Base-by-base conservation (phyloP, 768 basidiomycete genomes). In the Coprinopsis sp. region DNA sequence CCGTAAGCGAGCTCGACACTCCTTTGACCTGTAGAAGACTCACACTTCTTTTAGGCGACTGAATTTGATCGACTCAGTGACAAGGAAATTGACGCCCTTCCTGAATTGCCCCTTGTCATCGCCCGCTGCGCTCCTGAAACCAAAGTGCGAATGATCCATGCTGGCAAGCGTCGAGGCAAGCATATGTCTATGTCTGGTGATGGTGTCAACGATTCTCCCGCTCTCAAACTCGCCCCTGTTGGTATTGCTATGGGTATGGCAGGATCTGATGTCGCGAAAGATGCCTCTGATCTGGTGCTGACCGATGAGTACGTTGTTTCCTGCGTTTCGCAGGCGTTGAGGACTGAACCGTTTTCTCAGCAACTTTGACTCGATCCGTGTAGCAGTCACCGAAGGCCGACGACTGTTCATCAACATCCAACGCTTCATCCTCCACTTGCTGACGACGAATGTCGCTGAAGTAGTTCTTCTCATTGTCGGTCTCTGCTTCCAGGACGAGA, bases 311-410 rank as follows among this genome's bases (percentile, higher is more conserved):
- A 49, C 42, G 63, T 54, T 12, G 6, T 13, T 29, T 4, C 33
- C 34, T 11, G 19, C 18, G 18, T 38, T 16, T 4, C n/a, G 14
- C 18, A 23, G 19, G 13, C 8, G 6, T 40, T 31, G 5, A 4
- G 14, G 19, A 19, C 36, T 31, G 51, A 14, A 33, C 29, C 33
- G 5, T 23, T 33, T 12, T n/a, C 18, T 4, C 31, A 69, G 68
- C 57, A 79, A 81, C 61, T 81, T 82, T 56, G 73, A 77, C 33
- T 78, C 78, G 14, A 81, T 82, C 51, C 69, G 72, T n/a, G 70
- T 75, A 40, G 79, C 79, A 3, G 70, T 80, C 53, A 63, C 69
- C 46, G 76, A 79, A 60, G 80, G 78, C 29, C 72, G 80, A 45
- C 71, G 76, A n/a, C 64, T 77, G 4, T 76, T 81, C 62, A 67